Conservation (phyloP, 1,139 yeast species). For the Saccharomyces hybrid region DNA sequence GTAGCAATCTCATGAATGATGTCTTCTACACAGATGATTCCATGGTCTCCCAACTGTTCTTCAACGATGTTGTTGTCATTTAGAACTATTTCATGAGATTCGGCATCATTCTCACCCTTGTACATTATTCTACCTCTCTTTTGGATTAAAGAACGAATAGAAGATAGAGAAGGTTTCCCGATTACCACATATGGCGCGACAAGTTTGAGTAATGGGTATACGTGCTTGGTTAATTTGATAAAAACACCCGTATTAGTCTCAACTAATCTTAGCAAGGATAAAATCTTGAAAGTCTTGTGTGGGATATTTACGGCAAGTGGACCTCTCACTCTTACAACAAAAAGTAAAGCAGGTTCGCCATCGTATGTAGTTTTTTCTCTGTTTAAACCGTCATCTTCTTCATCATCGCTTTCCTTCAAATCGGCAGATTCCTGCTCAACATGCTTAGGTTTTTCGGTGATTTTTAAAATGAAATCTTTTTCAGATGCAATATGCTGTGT, state of each 20-base stretch:
- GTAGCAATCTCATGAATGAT: slow-evolving; percentile 60
- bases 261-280: slow-evolving; percentile 50
- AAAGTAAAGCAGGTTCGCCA: slow-evolving; percentile 46
- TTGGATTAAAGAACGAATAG: slow-evolving; percentile 65
- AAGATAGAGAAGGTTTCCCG: slow-evolving; percentile 63
- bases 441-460: slow-evolving; percentile 18
- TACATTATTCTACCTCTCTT: slow-evolving; percentile 59
- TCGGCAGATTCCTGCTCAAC: slow-evolving; percentile 11
- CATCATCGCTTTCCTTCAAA: slow-evolving; percentile 19
- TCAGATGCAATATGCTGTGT: slow-evolving; percentile 23
- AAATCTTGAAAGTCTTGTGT: slow-evolving; percentile 50
- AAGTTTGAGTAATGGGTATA: slow-evolving; percentile 54
- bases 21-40: slow-evolving; percentile 74
- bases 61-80: slow-evolving; percentile 71
- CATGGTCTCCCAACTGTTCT: slow-evolving; percentile 60
- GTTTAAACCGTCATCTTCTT: slow-evolving; percentile 33
- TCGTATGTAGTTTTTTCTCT: slow-evolving; percentile 32
- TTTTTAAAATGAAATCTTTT: slow-evolving; percentile 27
- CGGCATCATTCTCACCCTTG: slow-evolving; percentile 32
- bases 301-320: slow-evolving; percentile 65
- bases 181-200: slow-evolving; percentile 65
- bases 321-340: slow-evolving; percentile 55
- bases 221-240: slow-evolving; percentile 49
- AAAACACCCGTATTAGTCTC: slow-evolving; percentile 64
- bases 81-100: slow-evolving; percentile 40